Percentiles rank a stretch among this genome's conserved stretches.
These are phyloP conservation scores for Termitomyces sp. DNA, from an alignment of 768 basidiomycete species.

Conservation along the genomic window DNA sequence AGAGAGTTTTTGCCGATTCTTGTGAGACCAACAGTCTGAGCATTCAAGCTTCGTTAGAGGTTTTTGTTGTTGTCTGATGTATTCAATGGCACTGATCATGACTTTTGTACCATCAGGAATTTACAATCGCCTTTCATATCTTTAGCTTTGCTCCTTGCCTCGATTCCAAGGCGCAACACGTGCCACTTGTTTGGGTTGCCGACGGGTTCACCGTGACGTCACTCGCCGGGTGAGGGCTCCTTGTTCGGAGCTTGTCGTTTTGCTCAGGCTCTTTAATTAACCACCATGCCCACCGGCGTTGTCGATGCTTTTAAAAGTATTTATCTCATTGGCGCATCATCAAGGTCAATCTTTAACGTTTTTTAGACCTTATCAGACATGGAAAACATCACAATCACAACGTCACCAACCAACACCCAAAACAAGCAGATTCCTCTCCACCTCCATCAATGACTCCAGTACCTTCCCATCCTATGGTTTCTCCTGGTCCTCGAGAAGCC, in stretches of 20 bases:
- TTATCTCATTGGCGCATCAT: slow-evolving; percentile 15
- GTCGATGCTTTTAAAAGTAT: slow-evolving; percentile 88
- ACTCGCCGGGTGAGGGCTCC: slow-evolving; percentile 5
- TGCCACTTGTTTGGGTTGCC: neutral
- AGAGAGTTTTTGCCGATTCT: neutral
- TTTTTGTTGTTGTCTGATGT: neutral
- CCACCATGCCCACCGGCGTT: slow-evolving; percentile 57
- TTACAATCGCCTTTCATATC: neutral
- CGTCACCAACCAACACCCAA: slow-evolving; percentile 18
- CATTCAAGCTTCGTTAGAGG: neutral
- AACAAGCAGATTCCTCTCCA: slow-evolving; percentile 20
- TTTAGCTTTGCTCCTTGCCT: neutral
- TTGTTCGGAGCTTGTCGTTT: slow-evolving; percentile 7
- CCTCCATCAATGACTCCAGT: slow-evolving; percentile 23
- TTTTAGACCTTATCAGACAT: slow-evolving; percentile 74
- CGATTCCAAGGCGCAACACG: neutral
- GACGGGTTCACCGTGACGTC: slow-evolving; percentile 10
- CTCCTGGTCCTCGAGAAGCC: slow-evolving; percentile 30
- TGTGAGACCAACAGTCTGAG: neutral
- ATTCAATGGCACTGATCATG: neutral
- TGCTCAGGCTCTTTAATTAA: neutral
- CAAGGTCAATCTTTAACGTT: slow-evolving; percentile 3
- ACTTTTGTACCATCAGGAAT: neutral
- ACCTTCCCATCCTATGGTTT: slow-evolving; percentile 15
- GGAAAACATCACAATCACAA: slow-evolving; percentile 59